Evolutionary conservation across 1,284 basidiomycete genomes (phyloP), one percentile per base, ranked within the genome.

Genomic region (Earliella scabrosa): DNA sequence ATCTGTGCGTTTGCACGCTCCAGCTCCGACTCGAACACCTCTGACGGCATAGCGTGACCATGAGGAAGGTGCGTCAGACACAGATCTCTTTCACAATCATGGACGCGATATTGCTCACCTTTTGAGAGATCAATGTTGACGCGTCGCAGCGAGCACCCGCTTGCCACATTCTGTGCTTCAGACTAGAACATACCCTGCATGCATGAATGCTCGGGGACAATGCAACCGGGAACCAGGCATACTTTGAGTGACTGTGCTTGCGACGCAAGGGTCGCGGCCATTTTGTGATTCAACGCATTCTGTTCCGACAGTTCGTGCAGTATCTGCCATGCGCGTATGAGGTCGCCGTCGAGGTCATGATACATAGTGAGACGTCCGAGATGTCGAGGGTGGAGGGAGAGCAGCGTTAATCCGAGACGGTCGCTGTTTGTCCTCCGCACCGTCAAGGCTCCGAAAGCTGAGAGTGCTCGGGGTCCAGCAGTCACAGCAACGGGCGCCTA

Each of bases 111-210:
- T 8, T 13, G 66, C 82, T 52, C 67, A 87, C 85, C 93, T 83
- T 96, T 88, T 35, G 92, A 86, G 32, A 99, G 85, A 71, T 99
- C 97, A n/a, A 90, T 85, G 72, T 98, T 98, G 75, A 93, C 94
- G 34, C 97, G 82, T 60, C 95, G 80, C 40, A 99, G 77, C 0
- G 88, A 83, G 71, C 92, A 96, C 1, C 93, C 94, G 20, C 89
- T 87, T 10, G 85, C 86, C 14, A 83, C 78, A 67, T 95, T 85
- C 1, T 83, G 75, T n/a, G 95, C 90, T 71, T 97, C 90, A 20
- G 82, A 83, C 92, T 95, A 71, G 50, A 51, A 53, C n/a, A n/a
- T 50, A 48, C 57, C 58, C 58, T 60, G 59, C 50, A 60, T 54
- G 48, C 45, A 64, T 66, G 61, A 63, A 59, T 58, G 44, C 58